phyloP scores from a whole-genome alignment of 2,329 filamentous ascomycete species.

The Botryotinia convoluta region DNA sequence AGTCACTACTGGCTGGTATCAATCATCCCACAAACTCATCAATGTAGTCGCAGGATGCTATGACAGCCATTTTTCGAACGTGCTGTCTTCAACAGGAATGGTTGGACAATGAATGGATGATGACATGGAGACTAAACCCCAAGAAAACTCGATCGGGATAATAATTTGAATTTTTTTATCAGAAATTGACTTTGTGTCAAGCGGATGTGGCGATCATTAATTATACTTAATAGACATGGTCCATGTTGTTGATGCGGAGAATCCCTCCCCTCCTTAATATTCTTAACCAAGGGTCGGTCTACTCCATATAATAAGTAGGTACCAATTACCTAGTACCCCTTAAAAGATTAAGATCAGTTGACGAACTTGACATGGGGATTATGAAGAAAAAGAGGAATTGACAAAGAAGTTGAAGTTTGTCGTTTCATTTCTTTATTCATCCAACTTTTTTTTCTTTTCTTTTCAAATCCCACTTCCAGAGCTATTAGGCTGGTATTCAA shows the following conservation, averaged over 20 bases:
- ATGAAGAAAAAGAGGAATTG: neutral
- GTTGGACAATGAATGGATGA: neutral
- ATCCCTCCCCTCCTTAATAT: conserved; percentile 9
- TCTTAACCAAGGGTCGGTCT: neutral
- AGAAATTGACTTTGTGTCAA: neutral
- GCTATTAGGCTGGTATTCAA: neutral
- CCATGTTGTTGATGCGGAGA: conserved; percentile 3
- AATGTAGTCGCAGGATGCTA: neutral
- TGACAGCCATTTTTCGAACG: neutral
- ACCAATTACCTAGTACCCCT: neutral
- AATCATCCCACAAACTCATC: neutral
- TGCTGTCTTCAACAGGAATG: neutral
- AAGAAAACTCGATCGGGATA: neutral
- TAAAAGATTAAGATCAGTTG: neutral
- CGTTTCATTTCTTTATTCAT: neutral
- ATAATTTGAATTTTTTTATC: neutral
- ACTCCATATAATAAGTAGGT: neutral
- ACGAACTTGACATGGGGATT: neutral
- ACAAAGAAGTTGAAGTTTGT: neutral
- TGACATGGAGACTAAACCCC: neutral
- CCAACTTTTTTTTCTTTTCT: neutral
- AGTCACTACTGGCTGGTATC: neutral
- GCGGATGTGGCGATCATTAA: conserved; percentile 4
- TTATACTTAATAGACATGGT: neutral
- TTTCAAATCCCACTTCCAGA: neutral